Percentiles rank a stretch among this genome's conserved stretches.
These are phyloP conservation scores for Turnera subulata DNA, from an alignment of 345 rosid genomes.

Conservation along the genomic window DNA sequence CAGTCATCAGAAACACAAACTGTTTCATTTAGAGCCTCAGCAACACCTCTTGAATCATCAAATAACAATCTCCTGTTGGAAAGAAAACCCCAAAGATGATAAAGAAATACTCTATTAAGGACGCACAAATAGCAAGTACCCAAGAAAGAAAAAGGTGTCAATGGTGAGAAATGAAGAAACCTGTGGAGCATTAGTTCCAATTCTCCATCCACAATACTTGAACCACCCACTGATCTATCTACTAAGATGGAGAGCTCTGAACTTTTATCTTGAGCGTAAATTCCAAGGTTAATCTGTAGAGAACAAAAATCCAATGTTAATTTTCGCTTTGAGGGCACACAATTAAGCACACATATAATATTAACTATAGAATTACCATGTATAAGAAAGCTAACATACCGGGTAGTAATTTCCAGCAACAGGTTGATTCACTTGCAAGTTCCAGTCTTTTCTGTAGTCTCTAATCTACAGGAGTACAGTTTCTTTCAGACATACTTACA, in stretches of 20 bases:
- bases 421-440: conserved; percentile 78
- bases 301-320: not conserved
- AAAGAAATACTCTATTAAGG: not conserved
- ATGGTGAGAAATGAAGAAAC: conserved; percentile 22
- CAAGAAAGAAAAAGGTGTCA: not conserved
- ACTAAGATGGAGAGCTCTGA: conserved; percentile 79
- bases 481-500: not conserved
- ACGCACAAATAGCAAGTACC: conserved; percentile 1
- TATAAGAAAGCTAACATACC: conserved; percentile 40
- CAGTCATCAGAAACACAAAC: conserved; percentile 65
- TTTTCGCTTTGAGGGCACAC: too few species aligned
- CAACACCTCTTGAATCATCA: conserved; percentile 87
- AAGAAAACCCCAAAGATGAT: not conserved
- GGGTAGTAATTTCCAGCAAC: conserved; percentile 94
- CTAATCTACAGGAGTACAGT: conserved; percentile 52
- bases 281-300: conserved; percentile 76
- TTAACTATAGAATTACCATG: too few species aligned
- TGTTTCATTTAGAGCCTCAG: conserved; percentile 85
- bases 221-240: conserved; percentile 82
- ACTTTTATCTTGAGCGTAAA: conserved; percentile 60
- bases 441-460: conserved; percentile 84
- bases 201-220: conserved; percentile 79
- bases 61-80: conserved; percentile 59
- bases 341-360: too few species aligned
- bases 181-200: conserved; percentile 91